Evolutionary conservation across 2,329 filamentous ascomycete species (phyloP).

Genomic region (Fusarium lyarnte): DNA sequence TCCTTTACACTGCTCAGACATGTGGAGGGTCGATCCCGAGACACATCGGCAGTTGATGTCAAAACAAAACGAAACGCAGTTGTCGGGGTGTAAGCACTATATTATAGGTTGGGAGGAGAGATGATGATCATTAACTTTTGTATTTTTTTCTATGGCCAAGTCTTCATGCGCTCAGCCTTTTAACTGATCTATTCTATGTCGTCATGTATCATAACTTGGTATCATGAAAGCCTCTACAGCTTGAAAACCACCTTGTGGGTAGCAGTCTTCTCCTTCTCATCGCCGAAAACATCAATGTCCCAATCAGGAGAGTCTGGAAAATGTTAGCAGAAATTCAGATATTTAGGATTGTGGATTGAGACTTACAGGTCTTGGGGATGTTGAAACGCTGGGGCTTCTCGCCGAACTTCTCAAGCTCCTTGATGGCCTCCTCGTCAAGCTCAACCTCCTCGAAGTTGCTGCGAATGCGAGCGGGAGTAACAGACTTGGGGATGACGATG

Average conservation of each 20-base stretch:
- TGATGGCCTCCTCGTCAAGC: slow-evolving; percentile 66
- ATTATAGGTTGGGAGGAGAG: neutral
- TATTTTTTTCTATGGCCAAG: neutral
- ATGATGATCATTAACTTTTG: slow-evolving; percentile 18
- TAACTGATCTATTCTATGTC: slow-evolving; percentile 21
- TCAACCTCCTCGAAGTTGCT: slow-evolving; percentile 76
- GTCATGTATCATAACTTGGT: slow-evolving; percentile 29
- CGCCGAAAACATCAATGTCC: slow-evolving; percentile 66
- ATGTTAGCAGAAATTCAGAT: slow-evolving; percentile 3
- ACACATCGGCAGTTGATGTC: neutral
- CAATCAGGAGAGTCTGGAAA: slow-evolving; percentile 60
- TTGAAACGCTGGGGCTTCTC: slow-evolving; percentile 59
- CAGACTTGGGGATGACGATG: slow-evolving; percentile 79
- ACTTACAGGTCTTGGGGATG: slow-evolving; percentile 55
- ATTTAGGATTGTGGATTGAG: neutral
- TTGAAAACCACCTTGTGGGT: slow-evolving; percentile 57
- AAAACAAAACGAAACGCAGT: neutral
- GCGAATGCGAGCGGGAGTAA: slow-evolving; percentile 73
- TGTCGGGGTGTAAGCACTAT: neutral
- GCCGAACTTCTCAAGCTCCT: slow-evolving; percentile 70
- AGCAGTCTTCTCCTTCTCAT: slow-evolving; percentile 62
- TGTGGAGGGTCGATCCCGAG: neutral
- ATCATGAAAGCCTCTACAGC: slow-evolving; percentile 34
- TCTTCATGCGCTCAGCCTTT: neutral
- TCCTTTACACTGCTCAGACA: neutral